Conservation (phyloP, 768 basidiomycete genomes). For the Ramaria sp. region DNA sequence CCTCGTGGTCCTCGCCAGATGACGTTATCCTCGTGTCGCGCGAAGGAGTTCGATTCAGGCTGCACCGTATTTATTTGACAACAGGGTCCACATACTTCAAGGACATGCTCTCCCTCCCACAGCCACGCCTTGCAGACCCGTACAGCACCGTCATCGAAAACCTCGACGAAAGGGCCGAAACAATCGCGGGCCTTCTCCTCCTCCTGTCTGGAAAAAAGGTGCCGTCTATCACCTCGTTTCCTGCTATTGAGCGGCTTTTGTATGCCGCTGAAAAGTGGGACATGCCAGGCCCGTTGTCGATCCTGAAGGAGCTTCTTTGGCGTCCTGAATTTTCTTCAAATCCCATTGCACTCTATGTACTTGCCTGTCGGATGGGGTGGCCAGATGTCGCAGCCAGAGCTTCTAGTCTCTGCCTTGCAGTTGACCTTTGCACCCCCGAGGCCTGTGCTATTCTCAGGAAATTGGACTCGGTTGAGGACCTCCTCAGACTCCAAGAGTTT, state of each 20-base stretch:
- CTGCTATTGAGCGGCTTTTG: conserved; percentile 41
- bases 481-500: conserved; percentile 42
- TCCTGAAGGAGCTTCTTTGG: conserved; percentile 43
- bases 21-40: conserved; percentile 5
- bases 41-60: not conserved
- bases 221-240: conserved; percentile 25
- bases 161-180: conserved; percentile 44
- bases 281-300: conserved; percentile 51
- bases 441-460: conserved; percentile 34
- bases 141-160: conserved; percentile 24
- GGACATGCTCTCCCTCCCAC: conserved; percentile 3
- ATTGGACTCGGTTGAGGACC: conserved; percentile 29
- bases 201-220: conserved; percentile 22
- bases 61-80: not conserved
- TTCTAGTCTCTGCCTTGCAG: conserved; percentile 41
- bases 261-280: conserved; percentile 61
- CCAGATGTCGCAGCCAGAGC: conserved; percentile 40
- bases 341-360: conserved; percentile 40
- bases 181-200: conserved; percentile 43
- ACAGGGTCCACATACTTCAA: not conserved
- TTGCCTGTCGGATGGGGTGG: conserved; percentile 51
- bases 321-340: conserved; percentile 32
- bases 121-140: not conserved
- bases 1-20: not conserved
- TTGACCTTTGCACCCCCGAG: conserved; percentile 36